Evolutionary conservation across 1,284 basidiomycete genomes (phyloP).

Genomic region (Fomitopsis schrenkii): DNA sequence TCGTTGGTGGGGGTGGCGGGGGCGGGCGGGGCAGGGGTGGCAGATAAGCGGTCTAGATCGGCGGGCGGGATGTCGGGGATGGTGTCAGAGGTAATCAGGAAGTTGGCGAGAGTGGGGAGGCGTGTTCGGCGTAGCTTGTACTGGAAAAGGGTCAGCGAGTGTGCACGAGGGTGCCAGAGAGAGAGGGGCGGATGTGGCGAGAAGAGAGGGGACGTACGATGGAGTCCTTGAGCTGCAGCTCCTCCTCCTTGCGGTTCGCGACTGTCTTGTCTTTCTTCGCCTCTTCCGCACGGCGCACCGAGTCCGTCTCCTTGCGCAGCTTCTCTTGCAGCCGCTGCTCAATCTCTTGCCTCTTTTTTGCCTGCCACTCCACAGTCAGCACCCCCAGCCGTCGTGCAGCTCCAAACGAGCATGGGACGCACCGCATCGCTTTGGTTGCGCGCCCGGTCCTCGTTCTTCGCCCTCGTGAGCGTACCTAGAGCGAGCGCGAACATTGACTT

Average conservation of each 20-base stretch:
- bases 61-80: conserved; percentile 33
- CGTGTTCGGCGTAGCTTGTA: conserved; percentile 67
- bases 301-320: conserved; percentile 75
- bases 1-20: background rate
- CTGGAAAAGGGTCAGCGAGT: conserved; percentile 28
- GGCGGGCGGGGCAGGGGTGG: too few relatives aligned
- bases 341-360: conserved; percentile 74
- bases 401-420: conserved; percentile 18
- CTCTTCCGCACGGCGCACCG: conserved; percentile 77
- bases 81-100: conserved; percentile 68
- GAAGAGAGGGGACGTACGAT: conserved; percentile 47
- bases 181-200: background rate
- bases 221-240: conserved; percentile 72
- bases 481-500: conserved; percentile 81
- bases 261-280: conserved; percentile 73
- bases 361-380: conserved; percentile 34
- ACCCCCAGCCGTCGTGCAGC: background rate
- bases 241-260: conserved; percentile 75
- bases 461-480: conserved; percentile 76
- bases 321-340: conserved; percentile 79
- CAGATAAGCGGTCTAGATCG: background rate
- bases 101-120: conserved; percentile 69
- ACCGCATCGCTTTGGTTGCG: conserved; percentile 76
- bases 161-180: background rate
- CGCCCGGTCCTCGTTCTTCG: conserved; percentile 78